A percentile compares a stretch with the other conserved stretches of the same genome.
phyloP scores from a whole-genome alignment of 495 filamentous ascomycete genomes.

The Ascobolus immersus region DNA sequence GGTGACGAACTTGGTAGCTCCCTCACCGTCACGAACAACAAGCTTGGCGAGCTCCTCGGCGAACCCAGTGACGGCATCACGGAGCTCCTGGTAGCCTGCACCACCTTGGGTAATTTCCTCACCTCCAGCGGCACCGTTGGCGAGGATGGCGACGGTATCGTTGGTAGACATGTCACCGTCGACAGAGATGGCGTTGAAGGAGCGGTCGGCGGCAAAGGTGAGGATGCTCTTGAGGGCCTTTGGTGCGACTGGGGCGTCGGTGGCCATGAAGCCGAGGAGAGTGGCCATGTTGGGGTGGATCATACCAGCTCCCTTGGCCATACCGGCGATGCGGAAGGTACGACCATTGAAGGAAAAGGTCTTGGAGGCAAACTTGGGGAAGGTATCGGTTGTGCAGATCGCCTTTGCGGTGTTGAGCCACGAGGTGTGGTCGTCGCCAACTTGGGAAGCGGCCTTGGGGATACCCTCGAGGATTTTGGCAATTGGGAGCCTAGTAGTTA shows the following conservation, averaged over 20 bases:
- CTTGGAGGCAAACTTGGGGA: slow-evolving; percentile 78
- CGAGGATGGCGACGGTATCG: slow-evolving; percentile 79
- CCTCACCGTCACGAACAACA: slow-evolving; percentile 87
- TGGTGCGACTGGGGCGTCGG: slow-evolving; percentile 61
- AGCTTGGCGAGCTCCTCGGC: slow-evolving; percentile 67
- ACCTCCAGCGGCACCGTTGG: slow-evolving; percentile 81
- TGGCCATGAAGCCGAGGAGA: slow-evolving; percentile 76
- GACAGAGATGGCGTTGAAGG: slow-evolving; percentile 91
- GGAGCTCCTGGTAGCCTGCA: slow-evolving; percentile 33
- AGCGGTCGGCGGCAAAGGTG: slow-evolving; percentile 47
- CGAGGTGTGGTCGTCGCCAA: slow-evolving; percentile 51
- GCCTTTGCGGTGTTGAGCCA: slow-evolving; percentile 73
- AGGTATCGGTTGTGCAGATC: slow-evolving; percentile 97
- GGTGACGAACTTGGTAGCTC: slow-evolving; percentile 93
- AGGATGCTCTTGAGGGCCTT: slow-evolving; percentile 41
- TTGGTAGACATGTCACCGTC: slow-evolving; percentile 95
- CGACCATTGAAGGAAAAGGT: slow-evolving; percentile 70
- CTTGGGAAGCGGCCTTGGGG: slow-evolving; percentile 40
- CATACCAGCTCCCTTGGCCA: slow-evolving; percentile 98
- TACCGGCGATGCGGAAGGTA: slow-evolving; percentile 63
- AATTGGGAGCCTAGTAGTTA: slow-evolving; percentile 47
- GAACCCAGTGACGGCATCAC: slow-evolving; percentile 46
- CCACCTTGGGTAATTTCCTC: slow-evolving; percentile 24
- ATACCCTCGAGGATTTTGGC: slow-evolving; percentile 67
- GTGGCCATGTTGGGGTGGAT: slow-evolving; percentile 99